Conservation (phyloP, 2,329 filamentous ascomycete species). For the Ceratocystis alfenasii region DNA sequence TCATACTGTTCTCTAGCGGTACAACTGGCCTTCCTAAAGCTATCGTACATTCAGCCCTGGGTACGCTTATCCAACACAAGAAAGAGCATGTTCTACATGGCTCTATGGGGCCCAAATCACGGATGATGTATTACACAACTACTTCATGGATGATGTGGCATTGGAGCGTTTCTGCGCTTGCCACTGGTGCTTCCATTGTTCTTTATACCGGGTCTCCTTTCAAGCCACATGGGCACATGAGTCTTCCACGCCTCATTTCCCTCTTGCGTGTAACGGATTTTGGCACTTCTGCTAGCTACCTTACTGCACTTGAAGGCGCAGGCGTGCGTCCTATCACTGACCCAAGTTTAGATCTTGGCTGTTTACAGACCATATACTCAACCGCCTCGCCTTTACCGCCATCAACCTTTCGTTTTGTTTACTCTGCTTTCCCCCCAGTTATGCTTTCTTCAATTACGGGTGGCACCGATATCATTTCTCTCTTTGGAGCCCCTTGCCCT, state of each 20-base stretch:
- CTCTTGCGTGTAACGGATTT: conserved; percentile 80
- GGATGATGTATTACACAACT: conserved; percentile 87
- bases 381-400: conserved; percentile 87
- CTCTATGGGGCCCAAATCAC: conserved; percentile 59
- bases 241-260: conserved; percentile 71
- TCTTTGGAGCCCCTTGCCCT: conserved; percentile 78
- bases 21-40: conserved; percentile 83
- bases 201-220: conserved; percentile 93
- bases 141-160: conserved; percentile 99
- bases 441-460: conserved; percentile 91
- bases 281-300: conserved; percentile 86
- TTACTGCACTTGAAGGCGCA: conserved; percentile 79
- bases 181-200: conserved; percentile 69
- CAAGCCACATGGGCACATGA: conserved; percentile 62
- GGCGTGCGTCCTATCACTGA: conserved; percentile 34
- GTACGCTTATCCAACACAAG: conserved; percentile 89
- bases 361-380: conserved; percentile 77
- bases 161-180: conserved; percentile 80
- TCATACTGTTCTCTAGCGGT: conserved; percentile 86
- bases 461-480: conserved; percentile 89
- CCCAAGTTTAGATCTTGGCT: conserved; percentile 49
- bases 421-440: conserved; percentile 66
- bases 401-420: conserved; percentile 84
- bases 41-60: conserved; percentile 83
- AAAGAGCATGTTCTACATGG: conserved; percentile 88